phyloP scores from a whole-genome alignment of 345 rosid species.

The Carallia pectinifolia region DNA sequence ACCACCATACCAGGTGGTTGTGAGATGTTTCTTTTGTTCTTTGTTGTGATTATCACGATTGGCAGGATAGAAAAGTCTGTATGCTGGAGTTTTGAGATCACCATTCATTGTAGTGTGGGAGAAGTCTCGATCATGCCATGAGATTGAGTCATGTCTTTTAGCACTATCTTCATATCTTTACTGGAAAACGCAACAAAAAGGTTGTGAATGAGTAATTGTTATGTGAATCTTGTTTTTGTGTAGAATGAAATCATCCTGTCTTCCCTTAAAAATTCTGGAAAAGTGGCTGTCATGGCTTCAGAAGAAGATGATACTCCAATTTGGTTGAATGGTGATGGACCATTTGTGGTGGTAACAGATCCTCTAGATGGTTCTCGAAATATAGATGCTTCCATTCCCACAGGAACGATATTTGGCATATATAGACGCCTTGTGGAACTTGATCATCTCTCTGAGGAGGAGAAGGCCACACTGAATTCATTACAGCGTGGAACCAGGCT shows the following conservation, averaged over 20 bases:
- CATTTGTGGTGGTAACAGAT: constrained; percentile 81
- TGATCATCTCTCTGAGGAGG: constrained; percentile 65
- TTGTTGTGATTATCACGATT: no score
- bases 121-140: not conserved
- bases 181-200: not conserved
- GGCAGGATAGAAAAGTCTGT: no score
- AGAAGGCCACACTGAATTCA: constrained; percentile 73
- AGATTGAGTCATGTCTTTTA: not conserved
- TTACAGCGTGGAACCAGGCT: constrained; percentile 76
- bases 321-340: constrained; percentile 71
- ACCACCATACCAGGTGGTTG: not conserved
- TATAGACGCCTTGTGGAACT: constrained; percentile 69
- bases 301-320: constrained; percentile 77
- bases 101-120: not conserved
- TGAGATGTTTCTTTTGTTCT: not conserved
- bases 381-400: constrained; percentile 88
- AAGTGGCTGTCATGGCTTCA: constrained; percentile 92
- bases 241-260: constrained; percentile 80
- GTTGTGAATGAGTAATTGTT: constrained; percentile 5
- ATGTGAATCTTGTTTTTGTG: no score
- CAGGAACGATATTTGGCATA: constrained; percentile 84
- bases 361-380: constrained; percentile 95
- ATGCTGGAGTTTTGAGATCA: not conserved
- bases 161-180: not conserved
- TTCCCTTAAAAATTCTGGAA: constrained; percentile 72